Conservation (phyloP, 306 rosid genomes). For the Trifolium subterraneum region DNA sequence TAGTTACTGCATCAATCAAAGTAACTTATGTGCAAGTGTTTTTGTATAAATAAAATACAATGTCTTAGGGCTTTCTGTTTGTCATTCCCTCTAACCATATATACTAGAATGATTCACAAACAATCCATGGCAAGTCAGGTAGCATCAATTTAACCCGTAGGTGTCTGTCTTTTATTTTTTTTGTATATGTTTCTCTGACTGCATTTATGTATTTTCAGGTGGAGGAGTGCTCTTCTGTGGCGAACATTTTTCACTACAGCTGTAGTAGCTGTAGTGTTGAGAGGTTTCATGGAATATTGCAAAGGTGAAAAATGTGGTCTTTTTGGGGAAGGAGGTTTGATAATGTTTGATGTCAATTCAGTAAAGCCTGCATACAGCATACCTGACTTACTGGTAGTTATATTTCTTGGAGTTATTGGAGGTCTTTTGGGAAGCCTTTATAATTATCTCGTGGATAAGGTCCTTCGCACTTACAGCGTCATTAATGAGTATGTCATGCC, state of each 20-base stretch:
- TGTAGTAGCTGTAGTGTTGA: slow-evolving; percentile 77
- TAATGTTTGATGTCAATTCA: slow-evolving; percentile 67
- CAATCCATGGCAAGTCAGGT: neutral
- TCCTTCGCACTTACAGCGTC: slow-evolving; percentile 69
- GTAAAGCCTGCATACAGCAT: slow-evolving; percentile 50
- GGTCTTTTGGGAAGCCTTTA: slow-evolving; percentile 81
- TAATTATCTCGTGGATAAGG: slow-evolving; percentile 77
- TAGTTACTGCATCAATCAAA: neutral
- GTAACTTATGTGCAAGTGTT: too few species aligned
- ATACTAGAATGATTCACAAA: too few species aligned
- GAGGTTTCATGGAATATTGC: slow-evolving; percentile 61
- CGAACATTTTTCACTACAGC: slow-evolving; percentile 82
- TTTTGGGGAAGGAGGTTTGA: slow-evolving; percentile 85
- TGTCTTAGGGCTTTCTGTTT: too few species aligned
- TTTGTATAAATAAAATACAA: too few species aligned
- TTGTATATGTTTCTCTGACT: neutral
- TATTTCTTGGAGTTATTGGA: slow-evolving; percentile 69
- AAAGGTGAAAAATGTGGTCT: slow-evolving; percentile 68
- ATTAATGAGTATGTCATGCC: slow-evolving; percentile 24
- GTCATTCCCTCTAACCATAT: too few species aligned
- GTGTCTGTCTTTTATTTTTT: neutral
- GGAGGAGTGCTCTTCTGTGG: slow-evolving; percentile 96
- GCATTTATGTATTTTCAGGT: slow-evolving; percentile 47
- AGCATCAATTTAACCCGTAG: too few species aligned
- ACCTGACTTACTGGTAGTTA: slow-evolving; percentile 64